Base-by-base conservation (phyloP, 768 basidiomycete species). In the Crucibulum laeve region DNA sequence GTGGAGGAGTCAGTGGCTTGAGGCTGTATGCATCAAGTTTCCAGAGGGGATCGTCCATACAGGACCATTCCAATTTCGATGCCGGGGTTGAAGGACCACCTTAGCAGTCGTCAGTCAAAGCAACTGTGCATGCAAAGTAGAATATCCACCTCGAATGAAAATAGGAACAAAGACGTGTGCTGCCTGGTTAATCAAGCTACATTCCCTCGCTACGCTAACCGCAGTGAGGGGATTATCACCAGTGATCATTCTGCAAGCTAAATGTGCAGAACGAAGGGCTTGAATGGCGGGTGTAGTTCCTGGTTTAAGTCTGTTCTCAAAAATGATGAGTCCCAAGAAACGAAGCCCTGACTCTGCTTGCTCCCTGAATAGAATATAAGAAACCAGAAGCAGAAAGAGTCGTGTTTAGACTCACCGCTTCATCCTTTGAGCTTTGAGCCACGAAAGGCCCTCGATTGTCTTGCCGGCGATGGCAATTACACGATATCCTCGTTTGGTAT, bases 401-500 rank as follows among this genome's bases (percentile, higher is more conserved):
- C n/a, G 24, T 21, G 23, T 3, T 18, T 8, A 35, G 30, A 40
- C 75, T 40, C 22, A 87, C 93, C 96, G 76, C 65, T 91, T 94
- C 83, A 99, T 85, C 38, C 89, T 81, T 61, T 99, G 96, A 0
- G 96, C 96, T 58, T 87, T 98, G 45, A 98, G 74, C 96, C 96
- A 99, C 0, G 95, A 89, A 43, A 99, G 65, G 11, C 89, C 84
- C 25, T 95, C 91, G 42, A 98, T 79, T 50, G 81, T 93, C 73
- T 96, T 98, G 11, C 96, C 96, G 14, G 95, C 96, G 51, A 98
- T 88, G 10, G 94, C 96, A 48, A 99, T 99, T 14, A 99, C 96
- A 45, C 96, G 85, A 67, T 93, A 98, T 38, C 96, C 96, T 41
- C 91, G 86, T 57, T 85, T 86, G 1, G 96, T 99, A 60, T 99